phyloP scores from a whole-genome alignment of 805 yeast species.

The Kockiozyma suomiensis region DNA sequence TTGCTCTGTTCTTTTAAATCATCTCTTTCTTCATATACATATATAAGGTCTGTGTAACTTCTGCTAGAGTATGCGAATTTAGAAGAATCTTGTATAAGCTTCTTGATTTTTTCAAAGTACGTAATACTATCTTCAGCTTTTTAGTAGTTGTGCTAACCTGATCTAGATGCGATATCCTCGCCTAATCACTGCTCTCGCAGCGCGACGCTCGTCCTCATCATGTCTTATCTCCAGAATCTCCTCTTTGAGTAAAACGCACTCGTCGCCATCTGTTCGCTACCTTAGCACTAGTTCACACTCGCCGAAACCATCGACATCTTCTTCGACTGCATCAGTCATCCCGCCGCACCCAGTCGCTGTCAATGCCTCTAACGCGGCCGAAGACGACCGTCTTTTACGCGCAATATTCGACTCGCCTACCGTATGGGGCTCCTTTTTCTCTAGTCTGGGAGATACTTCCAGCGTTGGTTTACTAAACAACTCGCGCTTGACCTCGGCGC shows the following conservation, averaged over 20 bases:
- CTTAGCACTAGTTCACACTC: not conserved
- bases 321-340: not conserved
- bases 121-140: too few species aligned
- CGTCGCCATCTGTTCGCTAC: not conserved
- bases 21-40: too few species aligned
- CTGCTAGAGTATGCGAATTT: too few species aligned
- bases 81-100: too few species aligned
- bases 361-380: conserved; percentile 7
- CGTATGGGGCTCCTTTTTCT: conserved; percentile 24
- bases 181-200: not conserved
- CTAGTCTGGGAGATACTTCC: conserved; percentile 1
- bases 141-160: not conserved
- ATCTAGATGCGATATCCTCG: too few species aligned
- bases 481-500: conserved; percentile 66
- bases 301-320: not conserved
- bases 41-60: too few species aligned
- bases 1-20: too few species aligned
- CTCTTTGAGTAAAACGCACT: not conserved
- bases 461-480: conserved; percentile 70
- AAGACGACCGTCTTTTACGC: conserved; percentile 35
- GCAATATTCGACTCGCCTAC: conserved; percentile 33
- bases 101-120: too few species aligned
- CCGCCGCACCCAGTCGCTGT: conserved; percentile 10
- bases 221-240: not conserved
- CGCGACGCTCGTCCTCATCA: not conserved